Conservation (phyloP, 352 stramenopile species). For the Pseudoperonospora humuli region DNA sequence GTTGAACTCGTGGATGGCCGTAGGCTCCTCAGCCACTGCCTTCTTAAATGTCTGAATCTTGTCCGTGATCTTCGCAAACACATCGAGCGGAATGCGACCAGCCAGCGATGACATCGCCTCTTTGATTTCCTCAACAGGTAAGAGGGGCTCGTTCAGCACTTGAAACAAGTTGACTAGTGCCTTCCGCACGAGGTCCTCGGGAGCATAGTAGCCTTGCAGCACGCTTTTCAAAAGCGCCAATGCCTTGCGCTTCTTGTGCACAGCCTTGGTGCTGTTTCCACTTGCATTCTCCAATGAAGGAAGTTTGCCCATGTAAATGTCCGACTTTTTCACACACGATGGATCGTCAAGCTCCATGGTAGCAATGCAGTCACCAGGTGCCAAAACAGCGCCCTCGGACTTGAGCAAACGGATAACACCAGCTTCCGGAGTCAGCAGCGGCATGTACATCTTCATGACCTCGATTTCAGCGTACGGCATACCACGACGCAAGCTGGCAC, state of each 20-base stretch:
- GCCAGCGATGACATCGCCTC: slow-evolving; percentile 94
- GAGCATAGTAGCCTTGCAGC: slow-evolving; percentile 91
- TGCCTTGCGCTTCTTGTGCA: slow-evolving; percentile 69
- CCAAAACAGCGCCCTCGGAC: slow-evolving; percentile 94
- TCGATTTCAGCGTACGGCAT: slow-evolving; percentile 87
- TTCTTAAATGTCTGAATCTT: slow-evolving; percentile 71
- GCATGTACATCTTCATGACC: slow-evolving; percentile 99
- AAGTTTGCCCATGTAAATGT: slow-evolving; percentile 87
- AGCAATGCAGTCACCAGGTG: slow-evolving; percentile 94
- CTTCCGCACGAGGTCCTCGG: slow-evolving; percentile 71
- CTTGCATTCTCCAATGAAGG: slow-evolving; percentile 31
- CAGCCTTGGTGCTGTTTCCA: slow-evolving; percentile 36
- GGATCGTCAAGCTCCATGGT: slow-evolving; percentile 98
- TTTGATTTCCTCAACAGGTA: slow-evolving; percentile 93
- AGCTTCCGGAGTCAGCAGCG: slow-evolving; percentile 93
- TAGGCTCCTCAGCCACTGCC: slow-evolving; percentile 24
- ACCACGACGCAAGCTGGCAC: slow-evolving; percentile 77
- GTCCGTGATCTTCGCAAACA: slow-evolving; percentile 88
- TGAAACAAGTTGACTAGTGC: slow-evolving; percentile 86
- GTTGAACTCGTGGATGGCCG: slow-evolving; percentile 37
- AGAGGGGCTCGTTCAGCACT: slow-evolving; percentile 52
- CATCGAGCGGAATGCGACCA: slow-evolving; percentile 90
- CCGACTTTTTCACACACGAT: slow-evolving; percentile 91
- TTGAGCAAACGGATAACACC: slow-evolving; percentile 93
- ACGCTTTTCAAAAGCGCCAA: slow-evolving; percentile 87